Conservation (phyloP, 345 rosid genomes). For the Aquilaria yunnanensis region DNA sequence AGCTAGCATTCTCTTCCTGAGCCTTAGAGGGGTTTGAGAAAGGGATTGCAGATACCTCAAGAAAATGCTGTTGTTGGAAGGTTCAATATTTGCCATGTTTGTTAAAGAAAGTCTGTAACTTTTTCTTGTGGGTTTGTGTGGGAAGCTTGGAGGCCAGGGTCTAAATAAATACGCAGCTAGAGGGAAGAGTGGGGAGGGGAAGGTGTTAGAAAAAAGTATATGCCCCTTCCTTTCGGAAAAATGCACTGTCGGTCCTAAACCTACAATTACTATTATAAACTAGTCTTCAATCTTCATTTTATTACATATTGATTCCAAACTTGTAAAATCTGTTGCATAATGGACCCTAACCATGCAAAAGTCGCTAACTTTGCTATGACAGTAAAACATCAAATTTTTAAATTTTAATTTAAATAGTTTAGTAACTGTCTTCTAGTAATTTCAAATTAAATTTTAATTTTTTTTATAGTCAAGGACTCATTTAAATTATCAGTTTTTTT, state of each 20-base stretch:
- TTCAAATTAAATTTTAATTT: too few relatives aligned
- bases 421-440: too few relatives aligned
- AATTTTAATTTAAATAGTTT: too few relatives aligned
- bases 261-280: conserved; percentile 12
- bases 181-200: conserved; percentile 2
- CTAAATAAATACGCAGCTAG: conserved; percentile 26
- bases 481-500: too few relatives aligned
- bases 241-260: conserved; percentile 21
- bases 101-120: conserved; percentile 5
- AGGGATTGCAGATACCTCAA: conserved; percentile 54
- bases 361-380: too few relatives aligned
- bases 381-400: too few relatives aligned
- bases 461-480: too few relatives aligned
- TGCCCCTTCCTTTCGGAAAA: conserved; percentile 20
- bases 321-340: conserved; percentile 18
- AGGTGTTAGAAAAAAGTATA: conserved; percentile 20
- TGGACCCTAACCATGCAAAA: conserved; percentile 34
- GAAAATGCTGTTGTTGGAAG: conserved; percentile 22
- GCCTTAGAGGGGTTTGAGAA: conserved; percentile 75
- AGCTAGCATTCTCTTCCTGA: conserved; percentile 80
- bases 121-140: conserved; percentile 22
- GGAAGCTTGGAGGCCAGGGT: conserved; percentile 25
- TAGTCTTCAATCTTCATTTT: conserved; percentile 21
- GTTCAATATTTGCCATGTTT: conserved; percentile 24
- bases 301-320: conserved; percentile 21